Base-by-base conservation (phyloP, 176 grass and related monocot genomes). In the Aegilops sharonensis region DNA sequence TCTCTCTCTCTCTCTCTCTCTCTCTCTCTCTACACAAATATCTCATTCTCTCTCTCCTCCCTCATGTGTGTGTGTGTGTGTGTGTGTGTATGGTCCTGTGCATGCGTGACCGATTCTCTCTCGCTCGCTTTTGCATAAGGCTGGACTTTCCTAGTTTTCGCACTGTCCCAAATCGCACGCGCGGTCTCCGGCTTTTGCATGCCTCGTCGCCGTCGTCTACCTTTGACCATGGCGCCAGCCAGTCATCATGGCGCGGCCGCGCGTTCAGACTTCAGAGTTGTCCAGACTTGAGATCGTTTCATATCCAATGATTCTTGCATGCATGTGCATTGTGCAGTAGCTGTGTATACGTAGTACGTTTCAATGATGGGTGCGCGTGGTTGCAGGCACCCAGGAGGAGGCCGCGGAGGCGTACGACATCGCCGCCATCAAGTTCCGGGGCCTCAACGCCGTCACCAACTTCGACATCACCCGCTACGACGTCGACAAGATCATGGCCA, bases 401-500 rank as follows among this genome's bases (percentile, higher is more conserved):
- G 97, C 97, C 14, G 97, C 97, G 11, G 97, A 99, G 86, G 97
- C 97, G 48, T 99, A 99, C 65, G 97, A 99, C 85, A 87, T 99
- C 78, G 97, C 97, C 1, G 97, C 97, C 6, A 99, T 99, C 72
- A 99, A 99, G 77, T 99, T 99, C 73, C 89, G 97, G 3, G 92
- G 97, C 0, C 88, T 96, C 40, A 99, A 99, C 81, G 97, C 97
- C 36, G 97, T 99, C 63, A 99, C 97, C 4, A 99, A 99, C 90
- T 99, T 99, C 77, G 92, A 96, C 87, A 94, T 99, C 87, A 92
- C 97, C 39, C 88, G 97, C 37, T 99, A 99, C 75, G 90, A 99
- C 68, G 97, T 94, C n/a, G 92, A 99, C 75, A 97, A 90, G 85
- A 99, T 99, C 87, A 97, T 99, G 97, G 97, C 90, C 18, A 99